Percentiles rank a stretch among this genome's conserved stretches.
Evolutionary conservation across 495 filamentous ascomycete species (phyloP).

Genomic region (Penicillium paradoxum): DNA sequence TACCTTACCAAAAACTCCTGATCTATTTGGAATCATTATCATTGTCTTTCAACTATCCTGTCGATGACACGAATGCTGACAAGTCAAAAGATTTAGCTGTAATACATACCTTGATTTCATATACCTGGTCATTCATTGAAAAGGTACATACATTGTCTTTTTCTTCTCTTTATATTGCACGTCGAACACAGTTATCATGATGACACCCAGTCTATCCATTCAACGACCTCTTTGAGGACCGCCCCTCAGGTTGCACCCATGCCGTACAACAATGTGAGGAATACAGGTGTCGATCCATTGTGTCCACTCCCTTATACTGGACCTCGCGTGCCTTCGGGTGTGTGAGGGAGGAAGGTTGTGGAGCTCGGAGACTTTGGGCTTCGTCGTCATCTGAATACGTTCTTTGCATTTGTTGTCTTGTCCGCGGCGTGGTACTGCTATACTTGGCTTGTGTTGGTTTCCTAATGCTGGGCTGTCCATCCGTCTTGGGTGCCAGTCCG

Average conservation of each 20-base stretch:
- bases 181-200: constrained; percentile 52
- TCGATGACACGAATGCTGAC: constrained; percentile 4
- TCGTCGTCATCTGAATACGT: constrained; percentile 23
- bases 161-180: background rate
- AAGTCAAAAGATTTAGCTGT: constrained; percentile 17
- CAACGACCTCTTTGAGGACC: constrained; percentile 77
- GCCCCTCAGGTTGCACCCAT: constrained; percentile 32
- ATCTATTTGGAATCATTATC: constrained; percentile 23
- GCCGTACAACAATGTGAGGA: constrained; percentile 17
- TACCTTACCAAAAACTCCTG: constrained; percentile 71
- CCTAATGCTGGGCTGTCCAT: constrained; percentile 30
- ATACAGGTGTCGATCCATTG: constrained; percentile 50
- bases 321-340: constrained; percentile 44
- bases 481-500: constrained; percentile 52
- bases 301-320: constrained; percentile 56
- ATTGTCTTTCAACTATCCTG: background rate
- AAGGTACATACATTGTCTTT: constrained; percentile 10
- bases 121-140: background rate
- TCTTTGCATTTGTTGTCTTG: constrained; percentile 12
- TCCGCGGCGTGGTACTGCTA: constrained; percentile 37
- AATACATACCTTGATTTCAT: background rate
- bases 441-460: constrained; percentile 42
- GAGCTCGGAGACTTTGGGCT: constrained; percentile 53
- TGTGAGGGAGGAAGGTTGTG: constrained; percentile 78
- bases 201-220: constrained; percentile 99